phyloP scores from a whole-genome alignment of 176 grass and related monocot genomes.

The Oryza officinalis region DNA sequence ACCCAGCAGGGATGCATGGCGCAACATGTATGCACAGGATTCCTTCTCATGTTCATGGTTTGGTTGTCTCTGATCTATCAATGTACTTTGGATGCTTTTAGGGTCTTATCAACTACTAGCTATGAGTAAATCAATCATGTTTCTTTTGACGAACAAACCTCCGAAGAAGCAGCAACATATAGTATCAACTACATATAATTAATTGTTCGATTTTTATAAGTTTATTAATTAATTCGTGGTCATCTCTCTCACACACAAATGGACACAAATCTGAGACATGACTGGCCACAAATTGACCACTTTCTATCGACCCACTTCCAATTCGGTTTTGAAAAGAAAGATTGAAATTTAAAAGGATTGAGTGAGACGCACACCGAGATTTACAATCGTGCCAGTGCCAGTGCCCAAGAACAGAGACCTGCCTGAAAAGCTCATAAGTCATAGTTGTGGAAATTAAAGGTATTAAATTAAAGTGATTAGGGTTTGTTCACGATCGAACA shows the following conservation, averaged over 20 bases:
- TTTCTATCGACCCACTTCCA: not conserved
- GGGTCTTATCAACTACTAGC: not conserved
- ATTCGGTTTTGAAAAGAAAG: not conserved
- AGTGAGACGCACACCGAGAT: not conserved
- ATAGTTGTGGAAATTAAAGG: not conserved
- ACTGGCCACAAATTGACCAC: not conserved
- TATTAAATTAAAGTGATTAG: not conserved
- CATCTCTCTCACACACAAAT: not conserved
- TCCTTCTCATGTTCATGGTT: not conserved
- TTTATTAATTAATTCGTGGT: not conserved
- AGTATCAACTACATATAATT: not conserved
- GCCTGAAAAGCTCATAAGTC: not conserved
- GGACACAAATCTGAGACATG: not conserved
- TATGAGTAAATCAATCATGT: constrained; percentile 11
- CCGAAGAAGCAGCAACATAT: too few species aligned
- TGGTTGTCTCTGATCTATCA: not conserved
- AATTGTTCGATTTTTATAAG: not conserved
- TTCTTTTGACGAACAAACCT: constrained; percentile 8
- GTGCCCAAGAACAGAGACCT: too few species aligned
- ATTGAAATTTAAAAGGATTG: not conserved
- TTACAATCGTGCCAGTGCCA: not conserved
- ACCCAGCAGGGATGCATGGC: not conserved
- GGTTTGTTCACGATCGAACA: not conserved
- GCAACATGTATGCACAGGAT: not conserved
- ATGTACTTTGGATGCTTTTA: not conserved